phyloP scores from a whole-genome alignment of 345 rosid species.

The Gossypium bickii region DNA sequence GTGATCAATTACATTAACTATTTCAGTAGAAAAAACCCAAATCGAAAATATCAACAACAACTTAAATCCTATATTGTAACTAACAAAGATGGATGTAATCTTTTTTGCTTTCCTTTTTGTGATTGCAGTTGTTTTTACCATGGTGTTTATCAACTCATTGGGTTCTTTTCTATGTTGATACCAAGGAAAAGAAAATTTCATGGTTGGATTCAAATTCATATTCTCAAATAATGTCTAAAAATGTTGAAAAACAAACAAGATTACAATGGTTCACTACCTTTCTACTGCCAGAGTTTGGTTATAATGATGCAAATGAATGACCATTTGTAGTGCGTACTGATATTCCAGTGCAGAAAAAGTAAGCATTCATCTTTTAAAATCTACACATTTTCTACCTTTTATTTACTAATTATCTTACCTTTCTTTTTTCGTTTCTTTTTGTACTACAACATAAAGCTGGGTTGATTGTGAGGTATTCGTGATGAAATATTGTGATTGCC shows the following conservation, averaged over 20 bases:
- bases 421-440: background rate
- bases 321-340: background rate
- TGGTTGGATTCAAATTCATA: background rate
- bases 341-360: background rate
- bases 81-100: background rate
- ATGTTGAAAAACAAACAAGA: background rate
- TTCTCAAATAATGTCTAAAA: background rate
- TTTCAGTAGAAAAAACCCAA: too few relatives aligned
- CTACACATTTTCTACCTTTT: background rate
- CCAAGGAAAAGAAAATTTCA: background rate
- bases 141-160: background rate
- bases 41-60: too few relatives aligned
- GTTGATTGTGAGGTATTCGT: background rate
- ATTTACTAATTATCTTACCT: background rate
- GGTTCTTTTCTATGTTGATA: conserved; percentile 2
- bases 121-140: background rate
- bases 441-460: background rate
- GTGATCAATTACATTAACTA: too few relatives aligned
- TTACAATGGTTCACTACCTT: background rate
- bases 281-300: background rate
- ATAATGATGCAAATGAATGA: background rate
- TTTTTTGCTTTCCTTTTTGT: background rate
- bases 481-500: conserved; percentile 6
- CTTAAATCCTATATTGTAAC: background rate
- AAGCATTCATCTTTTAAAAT: background rate